Percentiles rank a stretch among this genome's conserved stretches.
Evolutionary conservation across 495 filamentous ascomycete genomes (phyloP).

Genomic region (Tuber brumale): DNA sequence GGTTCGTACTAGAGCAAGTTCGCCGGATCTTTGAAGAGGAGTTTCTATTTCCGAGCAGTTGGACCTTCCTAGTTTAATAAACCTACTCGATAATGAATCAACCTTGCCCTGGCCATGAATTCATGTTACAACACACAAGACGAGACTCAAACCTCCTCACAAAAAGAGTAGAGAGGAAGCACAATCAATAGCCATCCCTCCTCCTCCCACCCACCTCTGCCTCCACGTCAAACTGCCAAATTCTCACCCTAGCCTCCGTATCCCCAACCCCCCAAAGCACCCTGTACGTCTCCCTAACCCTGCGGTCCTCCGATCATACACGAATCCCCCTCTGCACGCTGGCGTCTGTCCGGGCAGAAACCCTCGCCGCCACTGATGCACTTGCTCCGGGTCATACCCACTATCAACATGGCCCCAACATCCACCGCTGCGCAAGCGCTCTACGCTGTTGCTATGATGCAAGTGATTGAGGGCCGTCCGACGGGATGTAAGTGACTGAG

Average conservation of each 20-base stretch:
- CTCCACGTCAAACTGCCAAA: not conserved
- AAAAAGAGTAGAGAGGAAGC: not conserved
- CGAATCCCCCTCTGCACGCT: not conserved
- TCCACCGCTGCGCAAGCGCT: not conserved
- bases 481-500: not conserved
- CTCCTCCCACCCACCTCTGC: not conserved
- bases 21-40: slow-evolving; percentile 96
- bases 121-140: not conserved
- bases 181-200: not conserved
- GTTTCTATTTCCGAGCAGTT: slow-evolving; percentile 95
- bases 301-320: not conserved
- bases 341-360: not conserved
- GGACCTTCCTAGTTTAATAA: slow-evolving; percentile 79
- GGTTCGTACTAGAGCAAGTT: slow-evolving; percentile 94
- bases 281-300: not conserved
- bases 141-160: not conserved
- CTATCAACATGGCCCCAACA: not conserved
- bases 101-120: not conserved
- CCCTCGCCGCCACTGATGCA: not conserved
- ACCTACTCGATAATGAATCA: not conserved
- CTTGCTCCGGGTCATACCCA: not conserved
- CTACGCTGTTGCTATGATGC: not conserved
- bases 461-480: not conserved
- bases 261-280: not conserved
- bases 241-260: not conserved